Base-by-base conservation (phyloP, 2,329 filamentous ascomycete genomes). In the Apiospora saccharicola region DNA sequence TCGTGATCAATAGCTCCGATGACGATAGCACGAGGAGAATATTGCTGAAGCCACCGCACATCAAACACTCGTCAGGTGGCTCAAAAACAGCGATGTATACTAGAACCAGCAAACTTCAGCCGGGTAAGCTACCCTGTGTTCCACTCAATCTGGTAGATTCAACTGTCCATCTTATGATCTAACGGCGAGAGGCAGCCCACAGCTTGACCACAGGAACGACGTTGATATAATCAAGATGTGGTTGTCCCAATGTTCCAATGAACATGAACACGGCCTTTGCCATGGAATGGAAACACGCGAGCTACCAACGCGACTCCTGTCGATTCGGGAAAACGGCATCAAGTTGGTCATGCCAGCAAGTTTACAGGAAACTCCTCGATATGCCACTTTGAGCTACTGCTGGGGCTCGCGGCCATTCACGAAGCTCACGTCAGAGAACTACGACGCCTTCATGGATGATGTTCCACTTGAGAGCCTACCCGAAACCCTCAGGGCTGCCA, bases 361-460 rank as follows among this genome's bases (percentile, higher is more conserved):
- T 6, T 10, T 47, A 7, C 16, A 46, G 1, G 10, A 30, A 1
- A 44, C 3, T 1, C 41, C 41, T 1, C 41, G 4, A 0, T 47
- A 68, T 26, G 67, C 41, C n/a, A 68, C 67, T n/a, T 12, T 68
- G 19, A 68, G 67, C 13, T 68, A 68, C 10, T 68, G 67, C n/a
- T 68, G 41, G 67, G 67, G 67, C 10, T 2, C n/a, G 30, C 16
- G 26, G 22, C 67, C n/a, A 10, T 68, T 68, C 4, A 10, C 19
- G 7, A 68, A 19, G 41, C 67, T 68, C 41, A 68, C 22, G 5
- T 30, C 41, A 4, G 26, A 30, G 5, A 68, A n/a, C 6, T 47
- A 19, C 24, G 41, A 68, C 22, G 44, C n/a, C 8, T 68, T 68
- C 12, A 16, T 46, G 4, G 13, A 46, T n/a, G 26, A 1, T 2